Evolutionary conservation across 305 asterid genomes (phyloP), one percentile per base, ranked within the genome.

Genomic region (Euphrasia arctica): DNA sequence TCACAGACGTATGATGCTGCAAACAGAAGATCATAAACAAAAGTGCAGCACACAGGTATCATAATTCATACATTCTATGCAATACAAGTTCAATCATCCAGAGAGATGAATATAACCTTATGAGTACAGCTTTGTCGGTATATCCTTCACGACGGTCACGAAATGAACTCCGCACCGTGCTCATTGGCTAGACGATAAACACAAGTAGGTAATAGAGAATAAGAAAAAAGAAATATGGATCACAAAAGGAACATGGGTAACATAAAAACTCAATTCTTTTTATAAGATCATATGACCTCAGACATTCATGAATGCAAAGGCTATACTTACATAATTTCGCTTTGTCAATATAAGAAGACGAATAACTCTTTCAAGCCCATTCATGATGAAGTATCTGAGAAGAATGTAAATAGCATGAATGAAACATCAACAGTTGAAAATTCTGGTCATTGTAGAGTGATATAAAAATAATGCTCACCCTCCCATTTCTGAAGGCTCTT

Each of bases 401-500:
- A 73, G 66, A 72, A 58, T 9, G 28, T 42, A 63, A 48, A 70
- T 36, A 32, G 62, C 56, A 65, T 15, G 25, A 54, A 63, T 50
- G 11, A 56, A 48, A 25, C 18, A 12, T 47, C 50, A 66, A 69
- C 27, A 71, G 50, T 68, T 5, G 58, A 42, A 73, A 14, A 59
- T 54, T 59, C 51, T n/a, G 60, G 12, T 52, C 60, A 65, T 60
- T 27, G 25, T 4, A 29, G 43, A 56, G 18, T 56, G 62, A 55
- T 42, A 56, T 14, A 55, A 61, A 22, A 70, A 57, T 60, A 54
- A 42, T 27, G 80, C 95, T 82, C 55, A 92, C 98, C 96, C 98
- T 72, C 98, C 98, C 97, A 90, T 90, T 88, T 93, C 98, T 45
- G 95, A 85, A 71, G 92, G 84, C 78, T 90, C 98, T 80, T 93